phyloP scores from a whole-genome alignment of 495 filamentous ascomycete genomes.

The Talaromyces nanjingensis region DNA sequence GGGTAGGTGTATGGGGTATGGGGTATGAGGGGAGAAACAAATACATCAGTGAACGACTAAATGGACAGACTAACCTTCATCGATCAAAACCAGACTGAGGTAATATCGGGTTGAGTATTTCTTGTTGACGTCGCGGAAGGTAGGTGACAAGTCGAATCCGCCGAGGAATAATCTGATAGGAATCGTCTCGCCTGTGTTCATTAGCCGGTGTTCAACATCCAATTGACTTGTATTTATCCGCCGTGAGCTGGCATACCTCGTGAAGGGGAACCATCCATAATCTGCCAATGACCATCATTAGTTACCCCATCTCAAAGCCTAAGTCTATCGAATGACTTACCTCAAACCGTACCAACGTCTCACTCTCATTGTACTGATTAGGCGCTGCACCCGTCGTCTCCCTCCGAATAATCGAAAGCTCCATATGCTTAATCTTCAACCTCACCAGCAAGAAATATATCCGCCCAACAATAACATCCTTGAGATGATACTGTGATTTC shows the following conservation, averaged over 20 bases:
- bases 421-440: slow-evolving; percentile 99
- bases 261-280: slow-evolving; percentile 98
- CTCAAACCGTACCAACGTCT: slow-evolving; percentile 97
- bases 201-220: not conserved
- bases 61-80: slow-evolving; percentile 62
- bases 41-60: not conserved
- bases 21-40: not conserved
- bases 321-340: slow-evolving; percentile 31
- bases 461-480: slow-evolving; percentile 97
- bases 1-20: not conserved
- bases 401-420: slow-evolving; percentile 92
- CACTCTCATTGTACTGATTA: slow-evolving; percentile 99
- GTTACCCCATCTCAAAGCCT: not conserved
- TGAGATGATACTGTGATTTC: slow-evolving; percentile 98
- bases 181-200: slow-evolving; percentile 73
- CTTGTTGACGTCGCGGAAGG: slow-evolving; percentile 99
- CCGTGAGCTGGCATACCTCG: slow-evolving; percentile 48
- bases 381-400: slow-evolving; percentile 97
- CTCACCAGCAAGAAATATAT: slow-evolving; percentile 98
- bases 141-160: slow-evolving; percentile 95
- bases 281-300: slow-evolving; percentile 41
- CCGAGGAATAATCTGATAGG: slow-evolving; percentile 96
- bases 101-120: slow-evolving; percentile 99
- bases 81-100: slow-evolving; percentile 90
- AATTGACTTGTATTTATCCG: not conserved